These are phyloP conservation scores for Chamaecyparis obtusa DNA, from an alignment of 75 land plant species.

Conservation along the genomic window DNA sequence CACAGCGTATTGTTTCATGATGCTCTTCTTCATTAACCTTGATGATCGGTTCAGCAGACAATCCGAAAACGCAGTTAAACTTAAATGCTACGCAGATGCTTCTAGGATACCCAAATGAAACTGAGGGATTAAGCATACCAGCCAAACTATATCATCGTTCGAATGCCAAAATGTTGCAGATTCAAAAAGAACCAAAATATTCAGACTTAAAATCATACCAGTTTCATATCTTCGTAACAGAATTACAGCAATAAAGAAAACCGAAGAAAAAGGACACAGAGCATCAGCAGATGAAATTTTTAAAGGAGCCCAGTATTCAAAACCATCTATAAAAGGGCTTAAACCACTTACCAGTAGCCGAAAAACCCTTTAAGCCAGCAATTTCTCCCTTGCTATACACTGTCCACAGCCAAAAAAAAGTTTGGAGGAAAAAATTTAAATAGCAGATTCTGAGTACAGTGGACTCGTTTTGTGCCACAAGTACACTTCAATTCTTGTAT, in stretches of 20 bases:
- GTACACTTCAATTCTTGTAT: neutral
- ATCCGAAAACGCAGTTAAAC: no score
- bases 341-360: neutral
- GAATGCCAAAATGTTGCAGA: neutral
- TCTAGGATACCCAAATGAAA: neutral
- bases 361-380: neutral
- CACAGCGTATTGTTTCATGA: no score
- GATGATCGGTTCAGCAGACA: no score
- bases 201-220: neutral
- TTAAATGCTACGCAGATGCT: no score
- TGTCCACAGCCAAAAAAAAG: no score
- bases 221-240: neutral
- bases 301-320: neutral
- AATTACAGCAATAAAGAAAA: neutral
- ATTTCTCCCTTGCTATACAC: neutral
- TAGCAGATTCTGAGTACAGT: neutral
- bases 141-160: no score
- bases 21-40: no score
- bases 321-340: no score
- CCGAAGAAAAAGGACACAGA: neutral
- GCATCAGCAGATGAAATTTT: neutral
- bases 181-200: neutral
- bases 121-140: neutral
- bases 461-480: neutral
- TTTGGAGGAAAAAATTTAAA: neutral